A percentile compares a stretch with the other conserved stretches of the same genome.
phyloP scores from a whole-genome alignment of 331 rosid species.

The Saraca asoca region DNA sequence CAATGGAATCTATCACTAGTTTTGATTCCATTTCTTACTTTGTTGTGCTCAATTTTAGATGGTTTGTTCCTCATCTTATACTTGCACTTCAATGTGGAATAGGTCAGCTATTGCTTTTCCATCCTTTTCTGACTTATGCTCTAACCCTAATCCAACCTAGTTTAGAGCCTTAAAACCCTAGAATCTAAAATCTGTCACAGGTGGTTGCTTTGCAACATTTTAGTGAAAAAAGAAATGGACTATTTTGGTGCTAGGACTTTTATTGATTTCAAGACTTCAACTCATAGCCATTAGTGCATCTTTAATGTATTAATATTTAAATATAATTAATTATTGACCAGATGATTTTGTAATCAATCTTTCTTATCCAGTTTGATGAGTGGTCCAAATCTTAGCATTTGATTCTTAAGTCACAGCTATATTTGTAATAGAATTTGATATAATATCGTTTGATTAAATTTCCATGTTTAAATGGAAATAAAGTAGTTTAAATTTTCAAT shows the following conservation, averaged over 20 bases:
- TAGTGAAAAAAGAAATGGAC: not conserved
- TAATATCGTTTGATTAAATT: not conserved
- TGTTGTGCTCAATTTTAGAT: too few relatives aligned
- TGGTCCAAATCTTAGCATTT: not conserved
- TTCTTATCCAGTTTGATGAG: not conserved
- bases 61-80: not conserved
- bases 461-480: not conserved
- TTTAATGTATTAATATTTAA: not conserved
- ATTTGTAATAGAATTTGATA: not conserved
- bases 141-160: too few relatives aligned
- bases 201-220: not conserved
- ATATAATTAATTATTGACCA: not conserved
- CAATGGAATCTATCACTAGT: not conserved
- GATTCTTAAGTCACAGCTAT: not conserved
- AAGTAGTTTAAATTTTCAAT: not conserved
- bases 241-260: too few relatives aligned
- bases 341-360: not conserved
- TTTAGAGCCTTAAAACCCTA: too few relatives aligned
- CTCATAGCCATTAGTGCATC: not conserved
- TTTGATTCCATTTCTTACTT: slow-evolving; percentile 4
- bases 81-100: too few relatives aligned
- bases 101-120: not conserved
- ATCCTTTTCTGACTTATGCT: not conserved
- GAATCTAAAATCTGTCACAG: not conserved
- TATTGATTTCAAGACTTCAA: too few relatives aligned